phyloP scores from a whole-genome alignment of 345 rosid genomes.

The Acer negundo region DNA sequence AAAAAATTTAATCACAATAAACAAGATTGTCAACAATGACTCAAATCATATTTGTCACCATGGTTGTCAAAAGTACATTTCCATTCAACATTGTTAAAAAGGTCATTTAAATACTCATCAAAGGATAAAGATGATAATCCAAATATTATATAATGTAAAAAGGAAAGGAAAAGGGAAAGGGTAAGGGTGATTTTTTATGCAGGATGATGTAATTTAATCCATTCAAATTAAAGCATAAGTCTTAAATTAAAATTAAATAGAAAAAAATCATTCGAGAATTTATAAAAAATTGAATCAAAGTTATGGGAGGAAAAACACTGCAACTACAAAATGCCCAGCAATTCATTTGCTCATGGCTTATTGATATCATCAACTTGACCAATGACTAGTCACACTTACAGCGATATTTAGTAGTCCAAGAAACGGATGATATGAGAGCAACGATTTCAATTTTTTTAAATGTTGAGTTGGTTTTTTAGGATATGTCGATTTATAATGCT shows the following conservation, averaged over 20 bases:
- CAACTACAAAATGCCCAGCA: neutral
- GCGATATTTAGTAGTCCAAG: conserved; percentile 76
- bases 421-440: conserved; percentile 49
- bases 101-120: neutral
- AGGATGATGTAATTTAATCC: neutral
- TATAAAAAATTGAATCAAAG: neutral
- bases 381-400: conserved; percentile 36
- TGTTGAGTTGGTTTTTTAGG: conserved; percentile 21
- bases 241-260: neutral
- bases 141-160: neutral
- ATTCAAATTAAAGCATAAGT: conserved; percentile 5
- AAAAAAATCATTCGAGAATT: neutral
- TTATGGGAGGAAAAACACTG: neutral
- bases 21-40: neutral
- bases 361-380: neutral
- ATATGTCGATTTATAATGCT: conserved; percentile 44
- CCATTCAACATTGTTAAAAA: neutral
- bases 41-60: neutral
- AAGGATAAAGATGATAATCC: neutral
- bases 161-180: neutral
- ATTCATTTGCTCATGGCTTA: neutral
- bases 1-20: neutral
- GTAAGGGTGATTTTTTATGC: neutral
- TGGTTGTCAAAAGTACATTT: neutral
- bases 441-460: conserved; percentile 30